Conservation (phyloP, 2,329 filamentous ascomycete genomes). For the Cladorrhinum sp. region DNA sequence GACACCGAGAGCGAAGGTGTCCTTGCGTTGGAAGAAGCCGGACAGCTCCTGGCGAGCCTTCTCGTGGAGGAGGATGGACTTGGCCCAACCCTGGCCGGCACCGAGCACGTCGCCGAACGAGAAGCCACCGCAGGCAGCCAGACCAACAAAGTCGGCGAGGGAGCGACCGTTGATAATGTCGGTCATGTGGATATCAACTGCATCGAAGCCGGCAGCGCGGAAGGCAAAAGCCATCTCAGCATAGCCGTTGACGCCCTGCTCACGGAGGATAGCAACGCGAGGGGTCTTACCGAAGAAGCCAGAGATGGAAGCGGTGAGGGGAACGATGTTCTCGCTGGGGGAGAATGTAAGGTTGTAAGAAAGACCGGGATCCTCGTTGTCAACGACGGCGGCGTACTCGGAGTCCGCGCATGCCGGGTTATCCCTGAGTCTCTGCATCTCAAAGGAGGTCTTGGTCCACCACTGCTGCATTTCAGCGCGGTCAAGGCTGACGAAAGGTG, state of each 20-base stretch:
- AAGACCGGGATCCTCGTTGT: constrained; percentile 76
- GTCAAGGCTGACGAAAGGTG: constrained; percentile 63
- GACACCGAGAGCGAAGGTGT: constrained; percentile 90
- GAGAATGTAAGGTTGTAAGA: constrained; percentile 80
- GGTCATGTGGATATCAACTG: constrained; percentile 95
- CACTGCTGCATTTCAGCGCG: constrained; percentile 76
- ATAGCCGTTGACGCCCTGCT: constrained; percentile 93
- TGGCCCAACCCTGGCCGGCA: constrained; percentile 95
- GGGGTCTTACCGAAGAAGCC: constrained; percentile 56
- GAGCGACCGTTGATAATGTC: constrained; percentile 80
- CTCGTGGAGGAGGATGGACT: constrained; percentile 83
- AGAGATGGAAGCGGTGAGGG: constrained; percentile 61
- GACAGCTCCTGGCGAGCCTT: constrained; percentile 74
- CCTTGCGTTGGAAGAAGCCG: constrained; percentile 78
- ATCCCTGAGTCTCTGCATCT: constrained; percentile 87
- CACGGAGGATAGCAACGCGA: constrained; percentile 85
- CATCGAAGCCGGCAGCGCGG: constrained; percentile 82
- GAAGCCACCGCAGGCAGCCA: constrained; percentile 96
- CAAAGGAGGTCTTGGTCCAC: constrained; percentile 85
- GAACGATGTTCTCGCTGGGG: constrained; percentile 72
- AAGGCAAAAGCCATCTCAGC: constrained; percentile 99
- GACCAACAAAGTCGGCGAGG: constrained; percentile 76
- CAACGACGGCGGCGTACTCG: constrained; percentile 72
- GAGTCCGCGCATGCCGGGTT: constrained; percentile 82
- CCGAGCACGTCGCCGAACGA: constrained; percentile 85